A percentile compares a stretch with the other conserved stretches of the same genome.
phyloP scores from a whole-genome alignment of 139 green algal species.

The Deuterostichococcus epilithicus region DNA sequence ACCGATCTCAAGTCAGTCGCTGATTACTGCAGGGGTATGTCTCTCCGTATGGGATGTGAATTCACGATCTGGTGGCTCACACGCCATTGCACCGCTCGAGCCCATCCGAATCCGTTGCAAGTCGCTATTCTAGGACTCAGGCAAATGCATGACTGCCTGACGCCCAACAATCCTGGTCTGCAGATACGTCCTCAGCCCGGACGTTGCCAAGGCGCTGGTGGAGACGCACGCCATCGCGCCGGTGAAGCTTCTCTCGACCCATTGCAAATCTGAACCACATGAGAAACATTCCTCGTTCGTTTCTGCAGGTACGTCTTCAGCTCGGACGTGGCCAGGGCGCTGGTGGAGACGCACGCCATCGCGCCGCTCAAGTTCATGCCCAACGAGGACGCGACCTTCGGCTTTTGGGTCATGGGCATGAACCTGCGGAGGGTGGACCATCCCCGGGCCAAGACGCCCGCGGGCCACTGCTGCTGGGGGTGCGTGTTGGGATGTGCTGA shows the following conservation, averaged over 20 bases:
- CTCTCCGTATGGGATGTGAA: too few species aligned
- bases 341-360: slow-evolving; percentile 9
- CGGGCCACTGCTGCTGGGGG: slow-evolving; percentile 16
- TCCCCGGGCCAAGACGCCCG: slow-evolving; percentile 4
- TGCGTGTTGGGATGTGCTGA: not conserved
- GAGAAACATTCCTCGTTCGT: too few species aligned
- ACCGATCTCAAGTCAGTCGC: too few species aligned
- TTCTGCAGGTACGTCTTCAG: slow-evolving; percentile 13
- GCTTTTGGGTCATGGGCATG: slow-evolving; percentile 24
- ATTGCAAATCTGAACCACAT: not conserved
- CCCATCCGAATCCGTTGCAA: not conserved
- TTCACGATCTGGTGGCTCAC: too few species aligned
- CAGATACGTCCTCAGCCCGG: slow-evolving; percentile 15
- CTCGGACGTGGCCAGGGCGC: slow-evolving; percentile 7
- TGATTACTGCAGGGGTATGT: too few species aligned
- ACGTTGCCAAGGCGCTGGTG: slow-evolving; percentile 10
- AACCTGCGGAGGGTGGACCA: slow-evolving; percentile 17
- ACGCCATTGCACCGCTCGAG: not conserved
- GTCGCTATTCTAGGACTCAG: too few species aligned
- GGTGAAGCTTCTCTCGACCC: not conserved
- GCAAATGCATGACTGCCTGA: too few species aligned
- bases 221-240: not conserved
- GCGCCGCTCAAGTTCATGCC: slow-evolving; percentile 21
- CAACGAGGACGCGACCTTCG: slow-evolving; percentile 23
- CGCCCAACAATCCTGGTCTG: not conserved